These are phyloP conservation scores for Spergularia azorica DNA, from an alignment of 179 eudicot species.

Conservation along the genomic window DNA sequence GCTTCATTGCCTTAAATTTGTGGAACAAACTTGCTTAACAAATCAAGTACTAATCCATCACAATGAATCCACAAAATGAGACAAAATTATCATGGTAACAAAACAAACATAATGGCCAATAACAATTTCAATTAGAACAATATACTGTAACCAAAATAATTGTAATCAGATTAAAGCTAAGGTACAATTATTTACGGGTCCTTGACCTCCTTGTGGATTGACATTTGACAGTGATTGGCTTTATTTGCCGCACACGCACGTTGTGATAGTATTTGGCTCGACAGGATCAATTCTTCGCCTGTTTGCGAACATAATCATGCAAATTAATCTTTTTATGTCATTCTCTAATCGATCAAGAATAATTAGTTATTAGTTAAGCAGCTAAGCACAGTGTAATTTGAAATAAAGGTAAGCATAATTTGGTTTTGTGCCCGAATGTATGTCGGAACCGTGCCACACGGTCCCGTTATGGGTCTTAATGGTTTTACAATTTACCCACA, in stretches of 20 bases:
- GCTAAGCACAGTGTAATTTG: too few species aligned
- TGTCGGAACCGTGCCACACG: too few species aligned
- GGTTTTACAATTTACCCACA: too few species aligned
- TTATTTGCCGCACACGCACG: slow-evolving; percentile 13
- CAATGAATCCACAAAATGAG: not conserved
- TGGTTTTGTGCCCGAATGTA: too few species aligned
- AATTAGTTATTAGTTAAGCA: too few species aligned
- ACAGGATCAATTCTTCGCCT: not conserved
- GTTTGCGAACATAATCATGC: slow-evolving; percentile 23
- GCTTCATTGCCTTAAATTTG: too few species aligned
- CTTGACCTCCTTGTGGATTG: not conserved
- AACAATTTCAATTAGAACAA: too few species aligned
- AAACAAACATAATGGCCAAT: too few species aligned
- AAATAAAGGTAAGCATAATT: too few species aligned
- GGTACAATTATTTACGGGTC: not conserved
- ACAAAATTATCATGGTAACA: slow-evolving; percentile 16
- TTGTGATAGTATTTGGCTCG: not conserved
- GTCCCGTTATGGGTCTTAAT: too few species aligned
- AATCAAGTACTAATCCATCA: not conserved
- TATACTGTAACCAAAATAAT: not conserved
- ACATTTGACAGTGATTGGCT: slow-evolving; percentile 7
- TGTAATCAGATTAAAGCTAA: not conserved
- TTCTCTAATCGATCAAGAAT: not conserved
- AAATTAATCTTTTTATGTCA: slow-evolving; percentile 1
- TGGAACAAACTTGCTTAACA: too few species aligned